Evolutionary conservation across 352 stramenopile species (phyloP), one percentile per base, ranked within the genome.

Genomic region (Globisporangium solare): DNA sequence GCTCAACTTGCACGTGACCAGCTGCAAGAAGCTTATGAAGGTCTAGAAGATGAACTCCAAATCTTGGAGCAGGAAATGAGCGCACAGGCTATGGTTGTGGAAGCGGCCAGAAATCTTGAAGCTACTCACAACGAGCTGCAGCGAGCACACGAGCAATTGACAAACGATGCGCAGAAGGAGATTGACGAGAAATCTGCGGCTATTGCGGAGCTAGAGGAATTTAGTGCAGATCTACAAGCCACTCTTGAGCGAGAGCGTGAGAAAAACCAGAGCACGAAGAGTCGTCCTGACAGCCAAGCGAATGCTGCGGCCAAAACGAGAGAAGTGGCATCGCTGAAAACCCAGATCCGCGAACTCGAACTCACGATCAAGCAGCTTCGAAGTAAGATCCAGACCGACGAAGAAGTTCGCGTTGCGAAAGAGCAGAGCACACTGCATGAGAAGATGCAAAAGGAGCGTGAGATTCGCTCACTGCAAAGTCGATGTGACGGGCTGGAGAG

Each of bases 211-310:
- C 60, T 87, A 21, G 63, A 82, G 56, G 68, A 84, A n/a, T 67
- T 84, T n/a, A 61, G 82, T 13, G 58, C 63, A 18, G 75, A 88
- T 41, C 56, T 92, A 13, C 76, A 88, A 52, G 70, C 67, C n/a
- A 76, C 83, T 43, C 48, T 91, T 35, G 78, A 78, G 47, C 76
- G 67, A 63, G 67, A 72, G 52, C 81, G 76, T 59, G 73, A 71
- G 64, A 77, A 62, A 63, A 80, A 54, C 17, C 64, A 69, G 8
- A 65, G 86, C 56, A 54, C 88, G 17, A 76, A 83, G 61, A 70
- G 78, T 11, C 61, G 71, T 37, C 58, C 62, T 31, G 46, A 59
- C 40, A 53, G 50, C 22, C 67, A 75, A 73, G 70, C 24, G 53
- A 71, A 41, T 57, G 71, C 41, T 58, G 62, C 45, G 41, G 50